phyloP scores from a whole-genome alignment of 2,329 filamentous ascomycete genomes.

The Hypoxylon sp. region DNA sequence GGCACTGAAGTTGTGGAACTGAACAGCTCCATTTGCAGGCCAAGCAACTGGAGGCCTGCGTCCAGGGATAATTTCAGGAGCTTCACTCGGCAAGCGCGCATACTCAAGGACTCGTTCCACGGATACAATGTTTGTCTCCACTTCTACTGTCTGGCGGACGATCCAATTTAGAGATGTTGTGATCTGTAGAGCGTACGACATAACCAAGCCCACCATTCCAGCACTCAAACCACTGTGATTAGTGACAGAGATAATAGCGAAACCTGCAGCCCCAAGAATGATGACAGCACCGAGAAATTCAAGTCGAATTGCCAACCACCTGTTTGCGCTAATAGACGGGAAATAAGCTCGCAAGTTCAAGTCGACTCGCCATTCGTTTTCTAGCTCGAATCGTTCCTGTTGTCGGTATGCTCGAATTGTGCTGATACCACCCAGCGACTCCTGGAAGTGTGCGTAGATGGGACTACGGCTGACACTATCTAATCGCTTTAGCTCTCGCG shows the following conservation, averaged over 20 bases:
- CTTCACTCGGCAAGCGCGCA: slow-evolving; percentile 89
- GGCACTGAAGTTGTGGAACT: slow-evolving; percentile 94
- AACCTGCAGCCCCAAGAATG: slow-evolving; percentile 87
- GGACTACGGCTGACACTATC: slow-evolving; percentile 96
- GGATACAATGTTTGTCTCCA: slow-evolving; percentile 99
- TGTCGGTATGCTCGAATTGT: slow-evolving; percentile 97
- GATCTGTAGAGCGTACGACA: slow-evolving; percentile 98
- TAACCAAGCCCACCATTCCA: slow-evolving; percentile 89
- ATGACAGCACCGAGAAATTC: slow-evolving; percentile 97
- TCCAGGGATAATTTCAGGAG: slow-evolving; percentile 91
- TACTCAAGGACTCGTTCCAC: slow-evolving; percentile 98
- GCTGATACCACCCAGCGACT: slow-evolving; percentile 92
- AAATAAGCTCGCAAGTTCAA: slow-evolving; percentile 95
- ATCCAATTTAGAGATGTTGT: slow-evolving; percentile 99
- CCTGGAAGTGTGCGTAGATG: slow-evolving; percentile 98
- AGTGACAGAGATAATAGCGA: slow-evolving; percentile 85
- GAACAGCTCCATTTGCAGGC: slow-evolving; percentile 89
- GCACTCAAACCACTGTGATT: slow-evolving; percentile 74
- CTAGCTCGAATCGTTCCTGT: slow-evolving; percentile 86
- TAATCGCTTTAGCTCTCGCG: slow-evolving; percentile 93
- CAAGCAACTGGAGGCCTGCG: slow-evolving; percentile 90
- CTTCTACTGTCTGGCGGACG: slow-evolving; percentile 96
- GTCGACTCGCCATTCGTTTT: slow-evolving; percentile 98
- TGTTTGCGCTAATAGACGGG: slow-evolving; percentile 92
- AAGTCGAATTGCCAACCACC: slow-evolving; percentile 94